These are phyloP conservation scores for Colletotrichum sp. DNA, from an alignment of 2,329 filamentous ascomycete genomes.

Conservation along the genomic window DNA sequence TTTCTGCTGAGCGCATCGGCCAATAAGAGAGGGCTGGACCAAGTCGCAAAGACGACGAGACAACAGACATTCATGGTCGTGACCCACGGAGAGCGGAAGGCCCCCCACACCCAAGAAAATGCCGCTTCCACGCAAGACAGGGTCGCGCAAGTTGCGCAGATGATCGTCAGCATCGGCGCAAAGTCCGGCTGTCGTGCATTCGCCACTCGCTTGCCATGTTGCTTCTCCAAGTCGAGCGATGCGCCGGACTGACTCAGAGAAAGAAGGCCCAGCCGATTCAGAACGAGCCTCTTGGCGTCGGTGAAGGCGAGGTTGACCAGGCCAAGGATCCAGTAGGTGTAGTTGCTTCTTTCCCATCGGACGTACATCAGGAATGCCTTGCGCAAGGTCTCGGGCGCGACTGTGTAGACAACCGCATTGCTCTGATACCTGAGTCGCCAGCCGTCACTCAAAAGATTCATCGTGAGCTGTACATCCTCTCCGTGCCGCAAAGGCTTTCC, in stretches of 20 bases:
- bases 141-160: not conserved
- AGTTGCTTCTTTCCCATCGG: not conserved
- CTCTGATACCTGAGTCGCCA: not conserved
- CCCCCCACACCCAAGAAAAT: not conserved
- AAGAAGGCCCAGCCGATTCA: not conserved
- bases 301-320: not conserved
- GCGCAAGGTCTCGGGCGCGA: not conserved
- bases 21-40: not conserved
- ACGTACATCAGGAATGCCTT: constrained; percentile 5
- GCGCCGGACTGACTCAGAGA: not conserved
- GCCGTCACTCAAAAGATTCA: not conserved
- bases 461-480: constrained; percentile 1
- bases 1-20: not conserved
- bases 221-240: not conserved
- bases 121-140: not conserved
- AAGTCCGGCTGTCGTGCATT: not conserved
- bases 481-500: not conserved
- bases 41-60: constrained; percentile 1
- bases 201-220: not conserved
- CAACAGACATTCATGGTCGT: not conserved
- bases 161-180: not conserved
- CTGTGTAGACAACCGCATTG: constrained; percentile 2
- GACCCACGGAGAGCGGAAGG: not conserved
- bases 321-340: constrained; percentile 1
- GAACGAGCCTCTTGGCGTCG: not conserved